Evolutionary conservation across 2,329 filamentous ascomycete genomes (phyloP).

Genomic region (Xylaria arbuscula): DNA sequence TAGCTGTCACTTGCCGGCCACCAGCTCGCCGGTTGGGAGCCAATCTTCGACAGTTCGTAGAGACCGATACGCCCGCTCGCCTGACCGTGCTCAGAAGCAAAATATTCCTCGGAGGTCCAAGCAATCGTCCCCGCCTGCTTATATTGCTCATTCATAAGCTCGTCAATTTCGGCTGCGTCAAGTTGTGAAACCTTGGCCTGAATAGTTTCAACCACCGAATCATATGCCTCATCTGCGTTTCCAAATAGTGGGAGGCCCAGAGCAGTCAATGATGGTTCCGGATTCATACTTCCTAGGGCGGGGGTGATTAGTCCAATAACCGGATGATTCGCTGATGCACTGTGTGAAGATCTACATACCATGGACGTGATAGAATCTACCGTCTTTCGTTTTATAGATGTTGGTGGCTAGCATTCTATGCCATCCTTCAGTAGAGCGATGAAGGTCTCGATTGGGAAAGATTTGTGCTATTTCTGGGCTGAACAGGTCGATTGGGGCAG

Average conservation of each 20-base stretch:
- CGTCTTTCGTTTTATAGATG: constrained; percentile 34
- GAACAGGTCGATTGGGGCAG: constrained; percentile 15
- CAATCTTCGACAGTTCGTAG: constrained; percentile 24
- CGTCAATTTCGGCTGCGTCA: constrained; percentile 20
- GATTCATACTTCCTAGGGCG: constrained; percentile 28
- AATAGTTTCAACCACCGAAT: constrained; percentile 11
- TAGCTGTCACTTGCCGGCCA: constrained; percentile 52
- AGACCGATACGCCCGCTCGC: constrained; percentile 25
- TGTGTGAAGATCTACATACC: constrained; percentile 4
- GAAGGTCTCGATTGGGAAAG: constrained; percentile 29
- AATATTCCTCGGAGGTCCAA: constrained; percentile 29
- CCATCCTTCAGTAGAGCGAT: constrained; percentile 12
- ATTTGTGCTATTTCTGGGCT: constrained; percentile 10
- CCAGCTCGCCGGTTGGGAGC: constrained; percentile 52
- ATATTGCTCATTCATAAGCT: constrained; percentile 31
- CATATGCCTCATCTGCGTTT: constrained; percentile 26
- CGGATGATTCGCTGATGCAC: neutral
- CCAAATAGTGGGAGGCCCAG: constrained; percentile 23
- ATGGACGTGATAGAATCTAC: constrained; percentile 28
- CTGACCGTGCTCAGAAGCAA: constrained; percentile 25
- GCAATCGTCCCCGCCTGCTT: constrained; percentile 29
- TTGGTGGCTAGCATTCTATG: constrained; percentile 27
- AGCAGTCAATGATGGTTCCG: constrained; percentile 25
- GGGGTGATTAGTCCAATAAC: neutral
- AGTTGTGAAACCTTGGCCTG: constrained; percentile 24